Evolutionary conservation across 345 rosid genomes (phyloP), one percentile per base, ranked within the genome.

Genomic region (Gossypium rotundifolium): DNA sequence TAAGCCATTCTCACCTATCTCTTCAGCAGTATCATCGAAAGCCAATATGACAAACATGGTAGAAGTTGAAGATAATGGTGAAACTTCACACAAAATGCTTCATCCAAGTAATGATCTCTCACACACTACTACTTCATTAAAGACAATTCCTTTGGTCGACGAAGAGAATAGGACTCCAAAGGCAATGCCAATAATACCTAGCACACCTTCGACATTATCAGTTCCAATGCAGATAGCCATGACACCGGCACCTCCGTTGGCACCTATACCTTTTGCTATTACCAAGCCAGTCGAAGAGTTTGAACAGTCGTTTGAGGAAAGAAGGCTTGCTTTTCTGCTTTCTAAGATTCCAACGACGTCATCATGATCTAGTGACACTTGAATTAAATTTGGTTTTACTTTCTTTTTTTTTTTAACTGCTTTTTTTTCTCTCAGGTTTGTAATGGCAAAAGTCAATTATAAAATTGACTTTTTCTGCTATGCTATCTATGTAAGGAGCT

Each of bases 221-320:
- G 83, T 88, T 12, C 90, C 93, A 45, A 96, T 91, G 99, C 99
- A 87, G 83, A 93, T 86, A 8, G 87, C 86, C 11, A 60, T 81
- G 63, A 86, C 93, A 13, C 95, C 99, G 3, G 61, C 61, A 57
- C 29, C 29, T 8, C 1, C 23, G 11, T 9, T 22, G 12, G 86
- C 85, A 33, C 75, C 77, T 17, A 55, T 81, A 29, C 76, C 87
- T 44, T 77, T 71, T 33, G 68, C 70, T 66, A 27, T 61, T 61
- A 73, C 72, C 11, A 77, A 81, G 60, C 70, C 83, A 59, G 83
- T 72, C 54, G 84, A 85, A 79, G 94, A 85, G 57, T 79, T 83
- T 12, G 99, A 95, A 59, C 93, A 88, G 71, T 93, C 99, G 1
- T 93, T 95, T 18, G 97, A 95, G 84, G 99, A 95, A 84, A 83